A percentile compares a stretch with the other conserved stretches of the same genome.
Evolutionary conservation across 768 basidiomycete species (phyloP).

Genomic region (Artomyces pyxidatus): DNA sequence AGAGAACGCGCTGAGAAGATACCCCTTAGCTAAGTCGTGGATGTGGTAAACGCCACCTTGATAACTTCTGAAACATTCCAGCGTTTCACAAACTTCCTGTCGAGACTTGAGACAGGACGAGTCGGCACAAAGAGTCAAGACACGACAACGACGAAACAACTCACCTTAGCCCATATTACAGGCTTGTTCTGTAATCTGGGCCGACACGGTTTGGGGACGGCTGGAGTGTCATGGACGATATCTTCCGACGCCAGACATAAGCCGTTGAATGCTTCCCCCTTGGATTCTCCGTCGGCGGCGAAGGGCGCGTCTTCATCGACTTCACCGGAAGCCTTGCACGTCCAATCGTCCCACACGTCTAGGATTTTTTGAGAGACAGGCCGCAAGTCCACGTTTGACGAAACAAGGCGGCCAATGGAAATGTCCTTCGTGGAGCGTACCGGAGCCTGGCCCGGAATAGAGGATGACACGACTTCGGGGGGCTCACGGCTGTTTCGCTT

Average conservation of each 20-base stretch:
- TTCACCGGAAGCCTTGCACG: too few species aligned
- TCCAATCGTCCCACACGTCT: too few species aligned
- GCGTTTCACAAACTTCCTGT: conserved; percentile 78
- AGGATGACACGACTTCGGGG: too few species aligned
- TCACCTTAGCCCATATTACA: conserved; percentile 38
- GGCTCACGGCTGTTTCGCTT: too few species aligned
- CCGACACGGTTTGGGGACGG: conserved; percentile 19
- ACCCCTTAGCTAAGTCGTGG: conserved; percentile 59
- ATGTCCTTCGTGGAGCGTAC: too few species aligned
- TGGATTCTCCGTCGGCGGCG: too few species aligned
- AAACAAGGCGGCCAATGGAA: too few species aligned
- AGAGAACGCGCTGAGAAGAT: conserved; percentile 65
- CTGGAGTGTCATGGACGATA: not conserved
- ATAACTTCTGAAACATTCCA: conserved; percentile 67
- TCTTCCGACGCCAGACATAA: not conserved
- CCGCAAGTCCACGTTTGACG: too few species aligned
- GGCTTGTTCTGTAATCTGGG: conserved; percentile 21
- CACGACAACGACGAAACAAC: conserved; percentile 9
- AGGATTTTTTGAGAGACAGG: too few species aligned
- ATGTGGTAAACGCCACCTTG: conserved; percentile 73
- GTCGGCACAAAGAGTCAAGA: not conserved
- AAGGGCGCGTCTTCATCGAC: too few species aligned
- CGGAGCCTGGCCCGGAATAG: too few species aligned
- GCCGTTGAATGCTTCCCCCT: not conserved
- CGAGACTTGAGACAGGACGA: conserved; percentile 44